A percentile compares a stretch with the other conserved stretches of the same genome.
Conservation (phyloP, 345 rosid species). For the Geranium brycei region DNA sequence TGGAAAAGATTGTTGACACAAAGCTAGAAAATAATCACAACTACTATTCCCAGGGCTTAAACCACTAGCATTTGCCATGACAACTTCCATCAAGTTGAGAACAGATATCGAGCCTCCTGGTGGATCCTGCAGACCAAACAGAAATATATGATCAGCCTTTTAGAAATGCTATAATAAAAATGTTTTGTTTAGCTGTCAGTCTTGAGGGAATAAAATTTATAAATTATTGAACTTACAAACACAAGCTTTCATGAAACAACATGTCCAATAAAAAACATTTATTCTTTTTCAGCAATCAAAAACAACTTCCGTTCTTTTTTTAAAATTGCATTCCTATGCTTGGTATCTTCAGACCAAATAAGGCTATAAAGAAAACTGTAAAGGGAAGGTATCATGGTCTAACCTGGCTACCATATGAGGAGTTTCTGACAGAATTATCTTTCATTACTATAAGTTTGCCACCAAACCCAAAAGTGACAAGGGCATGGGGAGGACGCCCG, state of each 20-base stretch:
- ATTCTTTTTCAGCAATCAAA: too few species aligned
- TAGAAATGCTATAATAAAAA: too few species aligned
- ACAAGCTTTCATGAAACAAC: too few species aligned
- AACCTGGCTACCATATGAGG: slow-evolving; percentile 69
- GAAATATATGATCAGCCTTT: slow-evolving; percentile 17
- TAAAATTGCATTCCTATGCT: too few species aligned
- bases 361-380: slow-evolving; percentile 2
- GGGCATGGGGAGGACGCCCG: slow-evolving; percentile 89
- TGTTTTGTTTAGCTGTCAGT: too few species aligned
- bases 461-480: slow-evolving; percentile 90
- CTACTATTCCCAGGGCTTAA: slow-evolving; percentile 26
- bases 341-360: not conserved
- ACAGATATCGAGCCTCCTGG: slow-evolving; percentile 43
- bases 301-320: too few species aligned
- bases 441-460: slow-evolving; percentile 83
- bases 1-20: slow-evolving; percentile 66
- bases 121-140: slow-evolving; percentile 42
- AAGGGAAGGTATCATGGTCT: slow-evolving; percentile 9
- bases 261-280: too few species aligned
- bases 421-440: slow-evolving; percentile 35
- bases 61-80: slow-evolving; percentile 27
- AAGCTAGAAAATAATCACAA: slow-evolving; percentile 50
- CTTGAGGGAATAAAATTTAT: too few species aligned
- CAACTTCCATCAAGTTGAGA: slow-evolving; percentile 66
- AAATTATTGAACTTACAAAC: too few species aligned